Evolutionary conservation across 495 filamentous ascomycete genomes (phyloP).

Genomic region (Trichocladium antarcticum): DNA sequence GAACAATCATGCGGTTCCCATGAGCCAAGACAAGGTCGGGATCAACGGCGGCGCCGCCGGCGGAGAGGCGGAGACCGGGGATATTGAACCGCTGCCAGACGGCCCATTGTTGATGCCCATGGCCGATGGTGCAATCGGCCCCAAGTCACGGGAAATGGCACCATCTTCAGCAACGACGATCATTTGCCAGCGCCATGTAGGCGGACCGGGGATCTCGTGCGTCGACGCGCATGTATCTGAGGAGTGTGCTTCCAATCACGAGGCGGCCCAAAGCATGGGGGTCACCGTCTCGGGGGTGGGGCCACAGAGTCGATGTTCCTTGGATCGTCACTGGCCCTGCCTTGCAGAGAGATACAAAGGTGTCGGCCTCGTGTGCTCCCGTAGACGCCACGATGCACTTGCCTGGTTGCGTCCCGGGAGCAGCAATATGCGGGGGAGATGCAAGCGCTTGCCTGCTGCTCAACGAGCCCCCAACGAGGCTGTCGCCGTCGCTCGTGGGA

Average conservation of each 20-base stretch:
- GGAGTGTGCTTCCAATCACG: conserved; percentile 18
- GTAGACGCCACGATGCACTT: conserved; percentile 3
- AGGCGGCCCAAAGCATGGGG: conserved; percentile 13
- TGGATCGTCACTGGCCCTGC: conserved; percentile 9
- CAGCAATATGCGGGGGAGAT: conserved; percentile 2
- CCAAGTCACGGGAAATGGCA: conserved; percentile 34
- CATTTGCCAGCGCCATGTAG: conserved; percentile 31
- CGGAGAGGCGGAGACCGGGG: conserved; percentile 23
- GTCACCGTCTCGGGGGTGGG: conserved; percentile 16
- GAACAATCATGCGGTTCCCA: conserved; percentile 9
- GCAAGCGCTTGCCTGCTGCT: not conserved
- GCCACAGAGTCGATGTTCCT: conserved; percentile 11
- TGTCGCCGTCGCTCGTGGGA: too few species aligned
- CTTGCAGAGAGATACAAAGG: not conserved
- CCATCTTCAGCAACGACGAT: conserved; percentile 25
- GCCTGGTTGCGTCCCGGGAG: not conserved
- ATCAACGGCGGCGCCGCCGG: conserved; percentile 17
- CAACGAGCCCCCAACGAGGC: too few species aligned
- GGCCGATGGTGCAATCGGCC: conserved; percentile 28
- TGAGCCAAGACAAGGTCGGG: conserved; percentile 6
- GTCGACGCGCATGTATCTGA: conserved; percentile 14
- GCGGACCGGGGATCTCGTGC: conserved; percentile 7
- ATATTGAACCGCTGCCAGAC: conserved; percentile 14
- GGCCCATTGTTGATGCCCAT: conserved; percentile 24
- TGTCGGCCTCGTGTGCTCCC: conserved; percentile 6